Percentiles rank a stretch among this genome's conserved stretches.
These are phyloP conservation scores for Calonectria leucothoes DNA, from an alignment of 2,329 filamentous ascomycete genomes.

Conservation along the genomic window DNA sequence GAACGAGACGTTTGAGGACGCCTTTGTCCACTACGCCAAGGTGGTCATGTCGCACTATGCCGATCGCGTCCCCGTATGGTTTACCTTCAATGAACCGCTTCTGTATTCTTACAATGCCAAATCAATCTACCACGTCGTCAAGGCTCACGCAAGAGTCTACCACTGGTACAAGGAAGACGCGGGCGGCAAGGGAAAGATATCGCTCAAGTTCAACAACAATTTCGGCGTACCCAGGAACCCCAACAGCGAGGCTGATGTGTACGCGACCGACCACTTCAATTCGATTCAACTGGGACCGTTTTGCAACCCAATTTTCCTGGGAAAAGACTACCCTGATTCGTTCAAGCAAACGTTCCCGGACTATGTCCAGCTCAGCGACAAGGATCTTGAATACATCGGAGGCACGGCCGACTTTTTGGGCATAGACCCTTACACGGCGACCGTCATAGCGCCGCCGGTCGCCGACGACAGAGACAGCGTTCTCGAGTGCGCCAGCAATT, in stretches of 20 bases:
- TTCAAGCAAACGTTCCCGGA: constrained; percentile 58
- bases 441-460: constrained; percentile 60
- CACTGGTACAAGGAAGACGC: constrained; percentile 67
- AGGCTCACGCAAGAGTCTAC: constrained; percentile 61
- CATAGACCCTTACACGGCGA: constrained; percentile 69
- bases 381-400: constrained; percentile 61
- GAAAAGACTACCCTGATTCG: constrained; percentile 60
- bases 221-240: constrained; percentile 61
- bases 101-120: constrained; percentile 54
- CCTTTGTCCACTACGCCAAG: constrained; percentile 65
- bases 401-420: constrained; percentile 66
- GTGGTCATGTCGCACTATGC: constrained; percentile 63
- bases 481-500: constrained; percentile 59
- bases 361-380: constrained; percentile 58
- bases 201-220: constrained; percentile 62
- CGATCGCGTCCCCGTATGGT: constrained; percentile 63
- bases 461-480: constrained; percentile 52
- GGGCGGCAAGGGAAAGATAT: constrained; percentile 60
- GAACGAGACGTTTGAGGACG: constrained; percentile 59
- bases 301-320: constrained; percentile 64
- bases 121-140: constrained; percentile 54
- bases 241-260: constrained; percentile 52
- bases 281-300: constrained; percentile 61
- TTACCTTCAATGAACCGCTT: constrained; percentile 65
- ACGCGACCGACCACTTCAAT: constrained; percentile 59